Evolutionary conservation across 2,329 filamentous ascomycete species (phyloP), one percentile per base, ranked within the genome.

Genomic region (Rutstroemia sp.): DNA sequence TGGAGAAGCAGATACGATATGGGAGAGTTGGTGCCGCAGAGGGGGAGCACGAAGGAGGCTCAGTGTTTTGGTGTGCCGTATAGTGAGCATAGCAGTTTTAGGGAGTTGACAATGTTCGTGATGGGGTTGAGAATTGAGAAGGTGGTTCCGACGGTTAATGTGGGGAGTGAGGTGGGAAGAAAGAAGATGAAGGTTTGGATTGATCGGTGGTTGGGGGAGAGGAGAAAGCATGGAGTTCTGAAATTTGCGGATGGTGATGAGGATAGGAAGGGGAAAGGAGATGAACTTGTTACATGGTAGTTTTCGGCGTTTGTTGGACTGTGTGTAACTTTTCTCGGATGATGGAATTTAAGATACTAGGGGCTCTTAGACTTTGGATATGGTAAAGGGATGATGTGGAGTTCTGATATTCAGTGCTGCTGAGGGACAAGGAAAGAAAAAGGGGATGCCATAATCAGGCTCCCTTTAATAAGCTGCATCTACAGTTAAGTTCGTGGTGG

Each of bases 41-140:
- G 90, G 4, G 94, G 94, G 3, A 92, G 88, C 71, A 92, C 88
- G 3, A 80, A 80, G 48, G 86, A 92, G 64, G 88, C 88, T 39
- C 86, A 87, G 70, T 96, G 91, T 70, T 96, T 95, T 64, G 92
- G 90, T 0, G 94, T 97, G 2, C 94, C 94, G 2, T 99, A 99
- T 69, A 92, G 87, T 51, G 94, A 99, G 73, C 94, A 99, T 70
- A 94, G 88, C 70, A 95, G 89, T 60, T 99, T 99, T 68, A 80
- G 92, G 42, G 94, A 99, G 75, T 72, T 99, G 68, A 92, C 90
- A 0, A 86, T 97, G 80, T 99, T 99, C 68, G 82, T 92, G 63
- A 94, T 94, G 77, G 82, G 86, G 19, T 70, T 99, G 70, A 76
- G 88, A 56, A 95, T 99, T 62, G 91, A 92, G 61, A 89, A 86